Conservation (phyloP, 148 eudicot species). For the Diospyros lotus region DNA sequence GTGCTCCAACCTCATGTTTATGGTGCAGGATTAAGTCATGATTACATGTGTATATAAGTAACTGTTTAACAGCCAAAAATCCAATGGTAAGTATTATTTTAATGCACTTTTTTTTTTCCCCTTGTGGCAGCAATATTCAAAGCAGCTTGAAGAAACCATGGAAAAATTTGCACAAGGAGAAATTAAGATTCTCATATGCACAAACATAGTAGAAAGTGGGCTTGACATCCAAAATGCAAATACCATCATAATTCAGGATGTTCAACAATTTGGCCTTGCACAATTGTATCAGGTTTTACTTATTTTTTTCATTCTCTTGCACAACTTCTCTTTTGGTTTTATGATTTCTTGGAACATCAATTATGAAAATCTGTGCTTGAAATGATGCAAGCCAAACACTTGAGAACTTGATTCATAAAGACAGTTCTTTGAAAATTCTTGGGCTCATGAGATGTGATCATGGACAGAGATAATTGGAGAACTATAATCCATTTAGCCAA, state of each 20-base stretch:
- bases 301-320: conserved; percentile 11
- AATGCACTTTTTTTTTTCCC: background rate
- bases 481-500: too few relatives aligned
- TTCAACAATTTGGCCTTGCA: conserved; percentile 96
- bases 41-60: background rate
- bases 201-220: conserved; percentile 97
- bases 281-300: conserved; percentile 82
- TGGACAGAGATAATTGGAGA: background rate
- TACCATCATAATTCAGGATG: conserved; percentile 90
- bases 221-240: conserved; percentile 97
- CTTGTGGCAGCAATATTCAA: conserved; percentile 82
- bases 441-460: background rate
- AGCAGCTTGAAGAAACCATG: conserved; percentile 96
- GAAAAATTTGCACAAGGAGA: conserved; percentile 70
- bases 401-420: background rate
- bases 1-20: background rate
- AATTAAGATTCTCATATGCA: conserved; percentile 73
- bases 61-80: background rate
- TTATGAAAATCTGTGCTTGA: background rate
- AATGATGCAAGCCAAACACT: background rate
- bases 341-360: conserved; percentile 1
- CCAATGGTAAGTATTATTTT: background rate
- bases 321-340: background rate
- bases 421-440: background rate
- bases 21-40: background rate